phyloP scores from a whole-genome alignment of 441 rosid species.

The Francoa sonchifolia region DNA sequence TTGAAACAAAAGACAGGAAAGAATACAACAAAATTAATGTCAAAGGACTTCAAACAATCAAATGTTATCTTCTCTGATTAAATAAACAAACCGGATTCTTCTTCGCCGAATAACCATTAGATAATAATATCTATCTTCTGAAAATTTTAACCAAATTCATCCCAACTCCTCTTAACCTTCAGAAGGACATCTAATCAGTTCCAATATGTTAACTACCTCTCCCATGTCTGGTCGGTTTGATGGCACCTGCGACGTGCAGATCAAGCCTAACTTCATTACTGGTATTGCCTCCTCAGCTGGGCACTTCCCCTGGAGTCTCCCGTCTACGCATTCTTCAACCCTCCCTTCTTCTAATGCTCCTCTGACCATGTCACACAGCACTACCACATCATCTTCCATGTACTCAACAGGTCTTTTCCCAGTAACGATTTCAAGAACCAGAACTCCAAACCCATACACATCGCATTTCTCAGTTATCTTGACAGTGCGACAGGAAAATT shows the following conservation, averaged over 20 bases:
- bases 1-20: constrained; percentile 19
- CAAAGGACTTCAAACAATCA: constrained; percentile 16
- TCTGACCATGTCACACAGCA: constrained; percentile 83
- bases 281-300: constrained; percentile 77
- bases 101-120: constrained; percentile 52
- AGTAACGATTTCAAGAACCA: constrained; percentile 56
- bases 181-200: constrained; percentile 79
- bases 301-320: constrained; percentile 50
- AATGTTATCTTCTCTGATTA: constrained; percentile 21
- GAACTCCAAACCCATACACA: constrained; percentile 58
- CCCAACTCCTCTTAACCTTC: constrained; percentile 65
- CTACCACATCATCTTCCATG: constrained; percentile 95
- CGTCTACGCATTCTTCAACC: constrained; percentile 71
- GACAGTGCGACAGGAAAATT: constrained; percentile 59
- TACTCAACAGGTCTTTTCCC: constrained; percentile 92
- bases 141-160: constrained; percentile 18
- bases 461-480: constrained; percentile 71
- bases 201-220: constrained; percentile 85
- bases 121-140: constrained; percentile 12
- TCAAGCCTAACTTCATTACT: constrained; percentile 78
- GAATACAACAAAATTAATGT: constrained; percentile 16
- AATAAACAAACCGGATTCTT: constrained; percentile 62
- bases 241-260: constrained; percentile 89
- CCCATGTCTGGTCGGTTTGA: constrained; percentile 95
- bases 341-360: constrained; percentile 77